Percentiles rank a stretch among this genome's conserved stretches.
These are phyloP conservation scores for Fusarium tricinctum DNA, from an alignment of 2,329 filamentous ascomycete genomes.

Conservation along the genomic window DNA sequence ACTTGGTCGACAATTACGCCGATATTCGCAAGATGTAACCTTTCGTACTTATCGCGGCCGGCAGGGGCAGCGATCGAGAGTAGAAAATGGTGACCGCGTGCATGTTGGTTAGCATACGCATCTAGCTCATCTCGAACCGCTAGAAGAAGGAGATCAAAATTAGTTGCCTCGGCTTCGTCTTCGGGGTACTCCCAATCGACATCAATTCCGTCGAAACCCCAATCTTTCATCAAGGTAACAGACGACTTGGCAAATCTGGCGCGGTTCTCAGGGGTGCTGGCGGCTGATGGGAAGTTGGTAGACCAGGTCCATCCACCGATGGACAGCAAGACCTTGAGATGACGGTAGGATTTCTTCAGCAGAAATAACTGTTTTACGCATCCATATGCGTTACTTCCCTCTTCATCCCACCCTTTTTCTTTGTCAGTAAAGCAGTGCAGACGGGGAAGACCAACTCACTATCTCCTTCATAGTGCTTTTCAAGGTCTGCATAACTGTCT, in stretches of 20 bases:
- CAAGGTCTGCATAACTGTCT: constrained; percentile 77
- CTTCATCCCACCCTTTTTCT: constrained; percentile 22
- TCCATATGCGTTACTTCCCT: constrained; percentile 32
- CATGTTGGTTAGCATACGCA: constrained; percentile 17
- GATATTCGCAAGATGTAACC: constrained; percentile 26
- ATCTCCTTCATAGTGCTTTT: constrained; percentile 77
- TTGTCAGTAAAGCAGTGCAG: neutral
- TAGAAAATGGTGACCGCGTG: constrained; percentile 21
- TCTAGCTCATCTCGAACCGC: constrained; percentile 33
- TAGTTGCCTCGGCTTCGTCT: constrained; percentile 23
- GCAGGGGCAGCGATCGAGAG: constrained; percentile 36
- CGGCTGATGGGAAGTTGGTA: constrained; percentile 32
- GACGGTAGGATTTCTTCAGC: constrained; percentile 34
- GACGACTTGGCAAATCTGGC: constrained; percentile 33
- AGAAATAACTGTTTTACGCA: constrained; percentile 39
- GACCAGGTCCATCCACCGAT: constrained; percentile 40
- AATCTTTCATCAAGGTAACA: constrained; percentile 38
- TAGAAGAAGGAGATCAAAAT: constrained; percentile 36
- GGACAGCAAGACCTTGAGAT: constrained; percentile 37
- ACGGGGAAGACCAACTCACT: constrained; percentile 55
- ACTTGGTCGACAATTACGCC: constrained; percentile 28
- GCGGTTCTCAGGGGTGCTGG: constrained; percentile 27
- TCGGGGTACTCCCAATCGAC: constrained; percentile 38
- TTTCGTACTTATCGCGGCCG: constrained; percentile 26
- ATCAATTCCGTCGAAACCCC: constrained; percentile 39